phyloP scores from a whole-genome alignment of 345 rosid genomes.

The Sapria himalayana region DNA sequence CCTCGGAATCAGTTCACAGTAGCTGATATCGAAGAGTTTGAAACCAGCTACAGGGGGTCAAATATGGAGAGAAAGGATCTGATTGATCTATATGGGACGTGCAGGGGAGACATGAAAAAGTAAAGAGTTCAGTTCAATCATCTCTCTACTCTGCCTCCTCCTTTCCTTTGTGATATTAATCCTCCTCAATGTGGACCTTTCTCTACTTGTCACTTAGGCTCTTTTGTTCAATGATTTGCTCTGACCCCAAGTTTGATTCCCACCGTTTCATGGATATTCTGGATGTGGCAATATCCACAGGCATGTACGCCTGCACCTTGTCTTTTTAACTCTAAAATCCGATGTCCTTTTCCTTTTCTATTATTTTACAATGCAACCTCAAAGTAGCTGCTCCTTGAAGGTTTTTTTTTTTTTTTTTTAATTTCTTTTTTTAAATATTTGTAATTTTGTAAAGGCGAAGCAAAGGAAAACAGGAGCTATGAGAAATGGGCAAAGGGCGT shows the following conservation, averaged over 20 bases:
- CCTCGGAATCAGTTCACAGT: conserved; percentile 34
- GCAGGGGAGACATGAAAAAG: conserved; percentile 72
- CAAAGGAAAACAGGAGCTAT: conserved; percentile 54
- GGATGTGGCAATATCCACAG: conserved; percentile 49
- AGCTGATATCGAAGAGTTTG: conserved; percentile 69
- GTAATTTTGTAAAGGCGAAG: conserved; percentile 35
- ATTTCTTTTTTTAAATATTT: too few relatives aligned
- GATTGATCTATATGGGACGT: conserved; percentile 41
- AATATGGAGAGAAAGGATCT: conserved; percentile 80
- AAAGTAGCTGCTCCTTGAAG: too few relatives aligned
- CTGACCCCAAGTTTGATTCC: conserved; percentile 73
- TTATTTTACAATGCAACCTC: too few relatives aligned
- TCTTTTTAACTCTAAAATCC: too few relatives aligned
- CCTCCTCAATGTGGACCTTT: not conserved
- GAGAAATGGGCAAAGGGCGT: conserved; percentile 61
- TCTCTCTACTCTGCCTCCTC: not conserved
- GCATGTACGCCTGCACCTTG: conserved; percentile 16
- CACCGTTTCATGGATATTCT: conserved; percentile 67
- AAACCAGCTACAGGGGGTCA: conserved; percentile 77
- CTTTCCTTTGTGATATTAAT: not conserved
- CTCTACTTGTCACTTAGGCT: conserved; percentile 25
- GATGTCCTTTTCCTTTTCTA: too few relatives aligned
- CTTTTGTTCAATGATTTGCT: conserved; percentile 88
- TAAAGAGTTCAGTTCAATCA: conserved; percentile 9
- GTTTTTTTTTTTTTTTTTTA: too few relatives aligned